Conservation (phyloP, 2,329 filamentous ascomycete genomes). For the Pseudocercospora fuligena region DNA sequence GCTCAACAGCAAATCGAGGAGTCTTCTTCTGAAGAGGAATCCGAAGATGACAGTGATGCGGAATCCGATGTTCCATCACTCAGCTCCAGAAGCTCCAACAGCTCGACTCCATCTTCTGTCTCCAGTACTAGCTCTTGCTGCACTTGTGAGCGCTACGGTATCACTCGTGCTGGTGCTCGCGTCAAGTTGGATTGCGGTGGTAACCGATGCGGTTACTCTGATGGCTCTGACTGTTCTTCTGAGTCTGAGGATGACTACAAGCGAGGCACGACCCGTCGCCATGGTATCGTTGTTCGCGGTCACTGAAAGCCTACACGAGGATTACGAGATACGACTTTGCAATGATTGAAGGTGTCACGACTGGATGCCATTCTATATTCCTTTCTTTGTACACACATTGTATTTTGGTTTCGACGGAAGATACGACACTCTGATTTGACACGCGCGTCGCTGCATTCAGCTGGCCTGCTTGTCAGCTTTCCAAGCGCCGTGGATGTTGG, state of each 20-base stretch:
- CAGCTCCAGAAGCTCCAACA: conserved; percentile 76
- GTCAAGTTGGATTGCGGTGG: conserved; percentile 97
- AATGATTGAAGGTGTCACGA: conserved; percentile 10
- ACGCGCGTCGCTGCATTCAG: conserved; percentile 20
- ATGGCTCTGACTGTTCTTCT: conserved; percentile 71
- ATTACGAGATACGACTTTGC: conserved; percentile 7
- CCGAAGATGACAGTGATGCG: conserved; percentile 49
- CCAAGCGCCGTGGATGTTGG: conserved; percentile 1
- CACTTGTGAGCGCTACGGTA: conserved; percentile 94
- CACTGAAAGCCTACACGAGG: conserved; percentile 22
- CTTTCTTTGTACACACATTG: conserved; percentile 12
- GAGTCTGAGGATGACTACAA: conserved; percentile 61
- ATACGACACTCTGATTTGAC: not conserved
- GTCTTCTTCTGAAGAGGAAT: conserved; percentile 70
- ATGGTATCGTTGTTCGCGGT: conserved; percentile 50
- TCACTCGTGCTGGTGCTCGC: conserved; percentile 85
- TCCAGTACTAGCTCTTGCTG: conserved; percentile 64
- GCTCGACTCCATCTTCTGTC: conserved; percentile 59
- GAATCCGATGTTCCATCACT: conserved; percentile 58
- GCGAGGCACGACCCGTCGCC: conserved; percentile 47
- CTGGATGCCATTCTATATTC: conserved; percentile 8
- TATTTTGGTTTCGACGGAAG: conserved; percentile 21
- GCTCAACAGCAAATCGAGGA: conserved; percentile 58
- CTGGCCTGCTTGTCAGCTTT: conserved; percentile 23
- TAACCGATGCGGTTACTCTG: conserved; percentile 79